Base-by-base conservation (phyloP, 768 basidiomycete species). In the Mycena kentingensis region DNA sequence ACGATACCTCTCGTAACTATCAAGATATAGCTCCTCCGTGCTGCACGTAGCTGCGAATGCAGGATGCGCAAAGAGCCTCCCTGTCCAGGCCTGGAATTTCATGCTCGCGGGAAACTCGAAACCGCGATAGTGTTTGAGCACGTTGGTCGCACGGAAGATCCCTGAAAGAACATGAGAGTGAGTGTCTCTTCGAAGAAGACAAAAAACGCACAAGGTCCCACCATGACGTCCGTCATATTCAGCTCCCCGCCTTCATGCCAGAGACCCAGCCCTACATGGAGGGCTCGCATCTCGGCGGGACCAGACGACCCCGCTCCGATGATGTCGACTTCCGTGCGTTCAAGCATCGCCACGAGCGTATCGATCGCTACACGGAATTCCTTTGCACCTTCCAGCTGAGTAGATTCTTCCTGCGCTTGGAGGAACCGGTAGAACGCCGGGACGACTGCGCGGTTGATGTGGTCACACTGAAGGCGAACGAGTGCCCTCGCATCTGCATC, bases 361-460 rank as follows among this genome's bases (percentile, higher is more conserved):
- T 79, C 77, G 12, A 90, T 63, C 1, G 81, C 75, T 0, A 67
- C 66, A 31, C 71, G 70, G 54, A 87, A 85, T 18, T 86, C 86
- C 48, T 74, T 77, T 2, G 75, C 81, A 2, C 62, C 65, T 18
- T 74, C 68, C 39, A 77, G 75, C 63, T 88, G 87, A 1, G 79
- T 73, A 3, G 66, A 67, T 8, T 63, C 47, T 6, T 82, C 81
- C 67, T 87, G 88, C 0, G 86, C 83, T 70, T 90, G 87, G 25
- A 90, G 75, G 60, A 77, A 88, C 25, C 86, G 81, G 61, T 89
- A 89, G 67, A 90, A 90, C 0, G 84, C 76, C 6, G 88, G 87
- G 3, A 90, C 76, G 34, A 90, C 64, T 7, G 69, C 63, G 3
- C 87, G 83, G 51, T 78, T 84, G 66, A 87, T 73, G 60, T 85